Base-by-base conservation (phyloP, 768 basidiomycete genomes). In the Pisolithus marmoratus region DNA sequence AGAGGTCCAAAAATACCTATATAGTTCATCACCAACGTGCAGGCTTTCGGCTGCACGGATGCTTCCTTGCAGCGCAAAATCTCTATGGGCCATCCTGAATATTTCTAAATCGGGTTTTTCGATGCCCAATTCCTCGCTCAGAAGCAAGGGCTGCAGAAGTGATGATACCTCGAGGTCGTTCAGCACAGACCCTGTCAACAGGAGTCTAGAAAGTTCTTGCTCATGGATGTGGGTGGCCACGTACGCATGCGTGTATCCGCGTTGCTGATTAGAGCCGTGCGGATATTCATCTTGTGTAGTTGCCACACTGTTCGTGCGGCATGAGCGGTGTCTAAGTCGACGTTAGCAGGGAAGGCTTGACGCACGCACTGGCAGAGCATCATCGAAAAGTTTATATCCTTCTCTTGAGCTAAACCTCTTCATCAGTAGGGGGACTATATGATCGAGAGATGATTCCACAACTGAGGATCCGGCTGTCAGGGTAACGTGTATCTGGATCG, bases 21-120 rank as follows among this genome's bases (percentile, higher is more conserved):
- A 62, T 27, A 88, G 62, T 55, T 90, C 87, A 61, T 92, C 89
- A 1, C 90, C 90, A 38, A 91, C 77, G 56, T 92, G 89, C 19
- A 90, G 60, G 34, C 76, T 77, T 58, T 85, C 72, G 34, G 60
- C 48, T 6, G 50, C 27, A 38, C 36, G 45, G 4, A 29, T 15
- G 12, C 37, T 9, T 20, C 36, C 20, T 15, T 43, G 49, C 4
- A 49, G 22, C 8, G 52, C 19, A 8, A 31, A 53, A n/a, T 46
- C 44, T 19, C 45, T 67, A 34, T 72, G 60, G 5, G 76, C 74
- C 4, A 73, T 72, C 34, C 61, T 54, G 65, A 86, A 92, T 41
- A 91, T 82, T 46, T 77, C 71, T 15, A 59, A 57, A 1, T 77
- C 68, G 0, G 89, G 89, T 64, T 91, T 92, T 65, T 87, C 86